phyloP scores from a whole-genome alignment of 208 protist species.

The Wallacemonas sp. region DNA sequence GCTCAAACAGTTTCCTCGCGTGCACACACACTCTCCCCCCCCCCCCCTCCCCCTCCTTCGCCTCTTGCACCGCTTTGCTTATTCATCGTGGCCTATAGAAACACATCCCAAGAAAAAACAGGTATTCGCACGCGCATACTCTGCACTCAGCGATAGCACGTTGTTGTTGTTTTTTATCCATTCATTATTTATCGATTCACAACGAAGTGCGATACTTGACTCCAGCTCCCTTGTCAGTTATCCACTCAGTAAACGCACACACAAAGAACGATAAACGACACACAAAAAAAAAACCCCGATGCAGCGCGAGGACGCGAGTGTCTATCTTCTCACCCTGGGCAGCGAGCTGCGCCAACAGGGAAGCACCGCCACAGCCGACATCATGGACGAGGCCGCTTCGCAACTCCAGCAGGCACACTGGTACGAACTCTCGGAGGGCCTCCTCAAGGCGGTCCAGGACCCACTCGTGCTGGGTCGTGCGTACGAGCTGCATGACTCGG shows the following conservation, averaged over 20 bases:
- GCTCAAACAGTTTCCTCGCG: too few relatives aligned
- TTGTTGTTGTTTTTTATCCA: too few relatives aligned
- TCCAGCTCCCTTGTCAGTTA: too few relatives aligned
- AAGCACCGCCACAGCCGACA: constrained; percentile 36
- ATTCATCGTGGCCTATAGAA: too few relatives aligned
- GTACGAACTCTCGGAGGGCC: constrained; percentile 71
- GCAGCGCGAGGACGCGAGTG: constrained; percentile 38
- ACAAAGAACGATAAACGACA: constrained; percentile 6
- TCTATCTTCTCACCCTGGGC: constrained; percentile 54
- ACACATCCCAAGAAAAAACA: too few relatives aligned
- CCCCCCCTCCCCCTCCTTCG: too few relatives aligned
- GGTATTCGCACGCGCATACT: too few relatives aligned
- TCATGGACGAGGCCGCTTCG: constrained; percentile 33
- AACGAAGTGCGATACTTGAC: too few relatives aligned
- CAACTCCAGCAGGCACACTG: constrained; percentile 60
- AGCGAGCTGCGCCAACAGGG: constrained; percentile 32
- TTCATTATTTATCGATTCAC: too few relatives aligned
- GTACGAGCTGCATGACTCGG: constrained; percentile 79
- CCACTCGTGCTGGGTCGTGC: constrained; percentile 54
- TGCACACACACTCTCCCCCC: too few relatives aligned
- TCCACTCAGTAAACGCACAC: background rate
- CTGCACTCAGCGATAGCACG: too few relatives aligned
- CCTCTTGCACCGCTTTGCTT: too few relatives aligned
- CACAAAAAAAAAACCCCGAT: constrained; percentile 2
- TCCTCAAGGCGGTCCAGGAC: constrained; percentile 68